These are phyloP conservation scores for Zygnema cylindricum DNA, from an alignment of 139 green algal genomes.

Conservation along the genomic window DNA sequence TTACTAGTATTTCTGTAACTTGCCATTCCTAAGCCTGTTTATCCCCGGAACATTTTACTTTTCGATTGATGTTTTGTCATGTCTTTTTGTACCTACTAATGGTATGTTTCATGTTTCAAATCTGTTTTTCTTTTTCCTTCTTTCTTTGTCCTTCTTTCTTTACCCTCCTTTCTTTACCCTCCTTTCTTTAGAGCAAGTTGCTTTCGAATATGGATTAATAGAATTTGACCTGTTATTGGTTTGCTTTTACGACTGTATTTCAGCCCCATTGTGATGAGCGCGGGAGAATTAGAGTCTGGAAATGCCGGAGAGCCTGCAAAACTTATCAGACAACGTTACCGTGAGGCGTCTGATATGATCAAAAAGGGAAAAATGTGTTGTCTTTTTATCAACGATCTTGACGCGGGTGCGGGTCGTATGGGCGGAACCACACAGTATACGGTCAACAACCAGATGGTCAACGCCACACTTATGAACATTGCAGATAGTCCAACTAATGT, in stretches of 20 bases:
- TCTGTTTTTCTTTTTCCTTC: no score
- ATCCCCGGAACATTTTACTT: no score
- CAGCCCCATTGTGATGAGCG: slow-evolving; percentile 96
- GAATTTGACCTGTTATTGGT: no score
- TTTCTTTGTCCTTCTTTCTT: no score
- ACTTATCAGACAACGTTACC: slow-evolving; percentile 96
- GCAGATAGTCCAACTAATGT: slow-evolving; percentile 99
- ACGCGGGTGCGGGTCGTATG: slow-evolving; percentile 96
- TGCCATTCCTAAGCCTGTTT: no score
- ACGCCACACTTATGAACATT: slow-evolving; percentile 99
- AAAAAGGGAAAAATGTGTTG: slow-evolving; percentile 99
- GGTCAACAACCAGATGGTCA: slow-evolving; percentile 99
- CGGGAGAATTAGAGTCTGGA: slow-evolving; percentile 97
- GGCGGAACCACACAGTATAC: slow-evolving; percentile 98
- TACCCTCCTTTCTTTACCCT: no score
- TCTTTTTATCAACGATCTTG: slow-evolving; percentile 99
- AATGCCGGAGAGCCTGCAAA: slow-evolving; percentile 99
- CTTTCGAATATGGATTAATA: no score
- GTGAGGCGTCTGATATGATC: slow-evolving; percentile 95
- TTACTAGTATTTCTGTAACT: no score
- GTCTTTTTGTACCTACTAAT: no score
- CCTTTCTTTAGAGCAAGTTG: no score
- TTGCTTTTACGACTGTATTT: neutral
- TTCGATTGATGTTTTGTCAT: no score
- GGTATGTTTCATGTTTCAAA: no score